Evolutionary conservation across 129 eudicot species (phyloP).

Genomic region (Artemisia annua): DNA sequence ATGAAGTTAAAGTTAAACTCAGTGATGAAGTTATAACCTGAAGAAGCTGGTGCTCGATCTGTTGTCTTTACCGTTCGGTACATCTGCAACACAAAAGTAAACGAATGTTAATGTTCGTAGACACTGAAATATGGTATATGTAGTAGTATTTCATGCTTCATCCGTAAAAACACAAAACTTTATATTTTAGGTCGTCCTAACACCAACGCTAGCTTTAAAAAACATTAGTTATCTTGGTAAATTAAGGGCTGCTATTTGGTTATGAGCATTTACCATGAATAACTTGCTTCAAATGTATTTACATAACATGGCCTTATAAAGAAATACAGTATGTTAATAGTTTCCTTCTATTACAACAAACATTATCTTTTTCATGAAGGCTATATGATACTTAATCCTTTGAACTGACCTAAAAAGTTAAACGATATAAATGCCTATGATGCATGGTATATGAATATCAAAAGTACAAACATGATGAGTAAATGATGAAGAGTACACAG

Average conservation of each 20-base stretch:
- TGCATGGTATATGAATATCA: slow-evolving; percentile 32
- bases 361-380: background rate
- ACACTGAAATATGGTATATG: too few relatives aligned
- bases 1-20: slow-evolving; percentile 4
- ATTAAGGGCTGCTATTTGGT: background rate
- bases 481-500: slow-evolving; percentile 32
- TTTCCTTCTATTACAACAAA: background rate
- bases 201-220: background rate
- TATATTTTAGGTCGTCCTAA: background rate
- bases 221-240: background rate
- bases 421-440: slow-evolving; percentile 18
- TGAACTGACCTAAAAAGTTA: too few relatives aligned
- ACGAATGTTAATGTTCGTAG: background rate
- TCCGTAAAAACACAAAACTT: background rate
- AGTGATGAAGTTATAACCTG: slow-evolving; percentile 47
- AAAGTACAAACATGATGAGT: slow-evolving; percentile 34
- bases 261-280: background rate
- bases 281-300: background rate
- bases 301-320: background rate
- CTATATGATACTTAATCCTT: too few relatives aligned
- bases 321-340: background rate
- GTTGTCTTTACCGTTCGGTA: slow-evolving; percentile 93
- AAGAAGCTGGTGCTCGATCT: slow-evolving; percentile 85
- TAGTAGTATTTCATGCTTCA: background rate
- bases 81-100: slow-evolving; percentile 58